Base-by-base conservation (phyloP, 768 basidiomycete genomes). In the Cystofilobasidium macerans region DNA sequence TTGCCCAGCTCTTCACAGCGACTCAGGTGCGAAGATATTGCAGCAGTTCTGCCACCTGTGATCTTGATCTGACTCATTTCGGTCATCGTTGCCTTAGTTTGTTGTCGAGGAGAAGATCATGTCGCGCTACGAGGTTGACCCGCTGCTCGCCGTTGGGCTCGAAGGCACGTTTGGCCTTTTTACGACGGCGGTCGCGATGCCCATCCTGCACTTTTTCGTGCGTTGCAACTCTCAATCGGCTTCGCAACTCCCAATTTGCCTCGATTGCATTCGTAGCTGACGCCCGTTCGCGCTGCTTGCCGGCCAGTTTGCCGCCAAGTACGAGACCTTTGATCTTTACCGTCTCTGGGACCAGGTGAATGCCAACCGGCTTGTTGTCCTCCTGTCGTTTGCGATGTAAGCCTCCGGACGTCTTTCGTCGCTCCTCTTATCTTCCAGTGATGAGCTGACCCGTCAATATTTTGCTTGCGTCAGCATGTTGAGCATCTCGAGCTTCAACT, bases 81-180 rank as follows among this genome's bases (percentile, higher is more conserved):
- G 32, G 12, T 9, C 32, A 35, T 61, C 30, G 5, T 20, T 20
- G 8, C 48, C 58, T 14, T 38, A 53, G 43, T 68, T 71, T n/a
- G 93, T 97, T 53, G 82, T 95, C 20, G 95, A 98, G 81, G 94
- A 97, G 78, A 93, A 88, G 79, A 92, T 98, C 71, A 85, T 98
- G 86, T 79, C 83, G 72, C 83, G 82, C 57, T 93, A 94, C 79
- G 80, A 84, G 38, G 86, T 97, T 45, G 83, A 85, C 54, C 94
- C 95, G 18, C 82, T 98, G 42, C 73, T 75, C 40, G 93, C 94
- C 14, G 95, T 98, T 68, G 92, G 93, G 28, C 88, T 82, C 69
- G 95, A 99, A 77, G 95, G 95, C 48, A 79, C 93, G 68, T 98
- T 94, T 73, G 95, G 95, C 64, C 78, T 85, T 24, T 70, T 88